Conservation (phyloP, 2,329 filamentous ascomycete genomes). For the Colletotrichum gloeosporioides region DNA sequence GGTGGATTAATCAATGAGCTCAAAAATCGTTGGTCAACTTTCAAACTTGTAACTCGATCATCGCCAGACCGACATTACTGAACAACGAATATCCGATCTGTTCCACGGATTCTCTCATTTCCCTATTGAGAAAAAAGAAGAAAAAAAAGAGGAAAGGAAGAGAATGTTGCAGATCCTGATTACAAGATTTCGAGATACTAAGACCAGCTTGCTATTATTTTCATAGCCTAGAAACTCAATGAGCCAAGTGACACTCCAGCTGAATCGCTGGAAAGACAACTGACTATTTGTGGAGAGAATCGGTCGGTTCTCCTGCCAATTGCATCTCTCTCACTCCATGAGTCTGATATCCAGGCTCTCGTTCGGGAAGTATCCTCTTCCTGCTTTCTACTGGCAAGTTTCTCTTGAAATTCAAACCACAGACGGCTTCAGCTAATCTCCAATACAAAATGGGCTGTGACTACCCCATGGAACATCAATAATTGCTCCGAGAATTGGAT, state of each 20-base stretch:
- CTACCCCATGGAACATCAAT: rapidly evolving
- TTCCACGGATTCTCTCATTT: neutral
- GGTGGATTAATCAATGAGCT: neutral
- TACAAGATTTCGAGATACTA: neutral
- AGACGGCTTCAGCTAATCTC: rapidly evolving
- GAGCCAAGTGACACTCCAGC: neutral
- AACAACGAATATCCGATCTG: neutral
- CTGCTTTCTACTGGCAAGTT: neutral
- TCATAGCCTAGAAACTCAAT: neutral
- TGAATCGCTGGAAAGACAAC: neutral
- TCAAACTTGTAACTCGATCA: neutral
- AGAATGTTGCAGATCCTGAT: rapidly evolving
- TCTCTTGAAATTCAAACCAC: too few relatives aligned
- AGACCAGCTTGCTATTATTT: neutral
- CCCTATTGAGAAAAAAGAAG: neutral
- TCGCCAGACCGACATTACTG: neutral
- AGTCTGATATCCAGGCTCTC: neutral
- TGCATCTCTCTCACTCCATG: neutral
- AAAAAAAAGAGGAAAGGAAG: neutral
- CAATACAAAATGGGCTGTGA: rapidly evolving
- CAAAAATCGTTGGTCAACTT: neutral
- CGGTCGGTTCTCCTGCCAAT: neutral
- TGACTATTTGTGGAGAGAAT: neutral
- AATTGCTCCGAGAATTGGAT: neutral
- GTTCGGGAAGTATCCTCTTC: neutral